Evolutionary conservation across 139 green algal genomes (phyloP), one percentile per base, ranked within the genome.

Genomic region (Haematococcus lacustris): DNA sequence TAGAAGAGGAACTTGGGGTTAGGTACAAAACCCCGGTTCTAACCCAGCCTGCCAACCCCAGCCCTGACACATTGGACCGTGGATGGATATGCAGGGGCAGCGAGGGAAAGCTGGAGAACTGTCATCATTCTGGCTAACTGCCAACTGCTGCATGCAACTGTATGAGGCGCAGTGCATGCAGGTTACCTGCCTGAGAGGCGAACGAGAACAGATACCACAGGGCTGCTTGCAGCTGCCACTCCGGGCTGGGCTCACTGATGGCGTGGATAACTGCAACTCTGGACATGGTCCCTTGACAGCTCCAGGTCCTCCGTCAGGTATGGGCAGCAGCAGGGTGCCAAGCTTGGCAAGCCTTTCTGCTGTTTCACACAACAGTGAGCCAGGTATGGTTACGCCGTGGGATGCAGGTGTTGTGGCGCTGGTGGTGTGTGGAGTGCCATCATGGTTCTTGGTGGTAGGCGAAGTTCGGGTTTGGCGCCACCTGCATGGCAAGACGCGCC

Each of bases 151-250:
- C 57, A 30, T 64, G 57, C n/a, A 9, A 35, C 57, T 33, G 21
- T 5, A n/a, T 9, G 32, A 5, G 32, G n/a, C 17, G 17, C 57
- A 37, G n/a, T 5, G 21, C 57, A 30, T 39, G 23, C 28, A 41
- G 32, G 38, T 28, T 39, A 32, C 33, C 4, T 32, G 39, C 60
- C 60, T 32, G 21, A 23, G 60, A 38, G 30, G 23, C 6, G n/a
- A 66, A 66, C 30, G 39, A 71, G 28, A 59, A 61, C n/a, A 61
- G 17, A 40, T 71, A 71, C 66, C 66, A 71, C 5, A 71, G 3
- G 13, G 60, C 30, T 17, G 41, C 66, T 21, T 5, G 6, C 3
- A 71, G 26, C n/a, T 71, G 38, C 66, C 66, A 71, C 3, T 28
- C 23, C 23, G 23, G 28, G 17, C 30, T 41, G 25, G 60, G 60